Base-by-base conservation (phyloP, 495 filamentous ascomycete species). In the Melanomma pulvis-pyrius region DNA sequence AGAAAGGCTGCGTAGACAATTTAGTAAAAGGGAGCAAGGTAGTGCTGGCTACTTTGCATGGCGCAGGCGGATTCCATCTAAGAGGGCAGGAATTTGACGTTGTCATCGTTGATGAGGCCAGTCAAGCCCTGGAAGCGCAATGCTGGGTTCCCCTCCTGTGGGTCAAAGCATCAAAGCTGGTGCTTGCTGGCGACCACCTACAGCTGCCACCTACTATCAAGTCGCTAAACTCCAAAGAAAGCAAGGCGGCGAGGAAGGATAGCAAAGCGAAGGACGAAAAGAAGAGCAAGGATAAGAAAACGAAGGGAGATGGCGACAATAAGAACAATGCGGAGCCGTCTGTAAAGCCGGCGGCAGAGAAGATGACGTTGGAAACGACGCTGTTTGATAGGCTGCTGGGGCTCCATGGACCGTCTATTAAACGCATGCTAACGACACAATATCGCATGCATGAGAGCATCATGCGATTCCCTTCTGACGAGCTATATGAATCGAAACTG, bases 401-500 rank as follows among this genome's bases (percentile, higher is more conserved):
- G 6, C 79, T 97, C 1, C 91, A 99, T 73, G 96, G 94, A 1
- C 76, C 87, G 2, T 80, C 77, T 0, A 91, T 99, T 76, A 99
- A 98, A 79, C 81, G 89, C 25, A 94, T 97, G 88, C 83, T 98
- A 12, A 97, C 91, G n/a, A 96, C 91, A 1, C 94, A 99, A 79
- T 99, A 99, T 76, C 90, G 94, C 9, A 99, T 99, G 94, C 93
- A 99, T 76, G 88, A 91, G 71, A 83, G 81, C 53, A 98, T 99
- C 73, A 98, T 97, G 94, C 80, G 83, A 39, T 98, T 97, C 74
- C 93, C 96, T 0, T 97, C 93, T 0, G 81, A 87, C 55, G 88
- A 92, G 74, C 83, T 99, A 22, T 99, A 99, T 80, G 89, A 91
- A 47, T 82, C 81, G 2, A 86, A 87, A 64, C 81, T 99, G 3